Base-by-base conservation (phyloP, 140 eudicot species). In the Anethum foeniculum region DNA sequence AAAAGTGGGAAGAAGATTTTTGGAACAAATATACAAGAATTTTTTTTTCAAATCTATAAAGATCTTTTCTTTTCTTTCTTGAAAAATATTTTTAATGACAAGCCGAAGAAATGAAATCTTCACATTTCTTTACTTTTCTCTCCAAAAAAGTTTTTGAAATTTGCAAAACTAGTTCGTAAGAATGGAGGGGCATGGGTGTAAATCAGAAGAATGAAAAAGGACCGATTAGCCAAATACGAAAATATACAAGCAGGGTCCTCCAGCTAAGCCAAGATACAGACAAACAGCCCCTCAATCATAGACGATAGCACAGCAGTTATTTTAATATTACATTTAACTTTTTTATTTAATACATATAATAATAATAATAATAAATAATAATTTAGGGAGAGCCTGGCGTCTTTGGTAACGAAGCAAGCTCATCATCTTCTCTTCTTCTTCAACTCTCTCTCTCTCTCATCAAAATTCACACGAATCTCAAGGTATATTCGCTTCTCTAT, bases 361-460 rank as follows among this genome's bases (percentile, higher is more conserved):
- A 15, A 25, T 8, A 58, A n/a, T 0, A 18, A 52, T 19, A 25
- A 25, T 12, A 11, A 11, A 12, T 12, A 47, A 47, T 47, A 47
- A 47, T 47, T 47, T 47, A 3, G 8, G n/a, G 18, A 5, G 71
- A 62, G 71, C 2, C 18, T 62, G 36, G 15, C 71, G 71, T 62
- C 71, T 62, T 62, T 62, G 36, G 71, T 27, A 25, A 27, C 71
- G 71, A 62, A 62, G 71, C 71, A 62, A 62, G 71, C 71, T 25
- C 71, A 62, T 62, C 71, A 23, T 62, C 71, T 9, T 62, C 36
- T 25, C n/a, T 51, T 51, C 3, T 54, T 54, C 71, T 62, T 62
- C 71, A 25, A 62, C 71, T 4, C 71, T 62, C 71, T 62, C 30
- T 62, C 69, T 21, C n/a, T 25, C 28, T 8, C 2, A 47, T 21